Base-by-base conservation (phyloP, 78 protist genomes). In the Diacronema lutheri region DNA sequence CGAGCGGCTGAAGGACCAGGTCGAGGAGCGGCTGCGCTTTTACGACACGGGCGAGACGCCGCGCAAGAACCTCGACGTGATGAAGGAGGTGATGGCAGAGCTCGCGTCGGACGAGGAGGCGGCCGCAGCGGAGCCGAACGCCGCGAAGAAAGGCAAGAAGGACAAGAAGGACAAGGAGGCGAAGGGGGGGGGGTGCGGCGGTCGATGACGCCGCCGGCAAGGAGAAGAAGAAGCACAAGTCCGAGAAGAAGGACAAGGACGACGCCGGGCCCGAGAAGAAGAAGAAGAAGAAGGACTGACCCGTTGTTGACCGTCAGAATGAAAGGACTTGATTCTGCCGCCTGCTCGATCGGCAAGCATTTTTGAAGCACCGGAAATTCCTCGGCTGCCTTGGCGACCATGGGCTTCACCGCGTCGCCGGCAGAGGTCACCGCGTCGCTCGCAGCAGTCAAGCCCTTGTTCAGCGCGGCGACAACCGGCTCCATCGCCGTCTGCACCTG, bases 1-100 rank as follows among this genome's bases (percentile, higher is more conserved):
- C 41, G 91, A 91, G 79, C 88, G 68, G 50, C 80, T 97, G 40
- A 72, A 84, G 72, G 92, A 93, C 44, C 93, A 88, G 69, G 97
- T 97, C 26, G 99, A 97, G 31, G 97, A 93, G 78, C 71, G 99
- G 41, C 84, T 98, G n/a, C 79, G 77, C 50, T 96, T 94, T 83
- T 96, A 86, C 91, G 86, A 87, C 55, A 81, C 84, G 35, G 98
- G 99, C 81, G 88, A 57, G 35, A 60, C 95, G 25, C 96, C 95
- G 64, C 55, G 76, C 71, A 95, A 91, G 88, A 95, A 95, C 83
- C 31, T 92, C n/a, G 97, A 94, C 64, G 96, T 92, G 40, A 97
- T 97, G 98, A 64, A 76, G 83, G 89, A 89, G 65, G 92, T 41
- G 29, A 1, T 86, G 33, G 71, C 35, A 21, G 85, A 73, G 56